Conservation (phyloP, 2,329 filamentous ascomycete genomes). For the Fusarium mangiferae region DNA sequence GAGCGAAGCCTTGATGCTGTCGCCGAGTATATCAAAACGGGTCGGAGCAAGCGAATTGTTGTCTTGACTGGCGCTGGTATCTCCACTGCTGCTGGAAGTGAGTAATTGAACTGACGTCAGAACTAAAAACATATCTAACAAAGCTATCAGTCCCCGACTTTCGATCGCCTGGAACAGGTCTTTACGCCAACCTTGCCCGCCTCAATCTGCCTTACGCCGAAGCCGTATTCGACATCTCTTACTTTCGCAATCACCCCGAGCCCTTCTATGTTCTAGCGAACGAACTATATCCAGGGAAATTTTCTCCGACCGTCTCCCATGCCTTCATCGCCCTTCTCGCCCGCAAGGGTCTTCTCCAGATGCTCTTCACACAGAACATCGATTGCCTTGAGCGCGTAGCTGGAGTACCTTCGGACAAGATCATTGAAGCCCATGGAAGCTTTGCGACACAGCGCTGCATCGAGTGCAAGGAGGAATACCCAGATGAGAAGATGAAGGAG, state of each 20-base stretch:
- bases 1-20: conserved; percentile 77
- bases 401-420: conserved; percentile 81
- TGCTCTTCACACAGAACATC: conserved; percentile 97
- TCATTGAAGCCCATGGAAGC: conserved; percentile 94
- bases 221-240: conserved; percentile 92
- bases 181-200: conserved; percentile 91
- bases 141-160: conserved; percentile 83
- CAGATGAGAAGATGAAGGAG: conserved; percentile 77
- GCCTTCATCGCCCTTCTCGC: conserved; percentile 87
- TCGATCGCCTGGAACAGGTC: conserved; percentile 88
- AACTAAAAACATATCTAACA: conserved; percentile 5
- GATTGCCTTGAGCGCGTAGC: conserved; percentile 92
- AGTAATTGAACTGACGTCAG: not conserved
- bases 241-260: conserved; percentile 83
- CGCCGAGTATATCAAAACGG: conserved; percentile 82
- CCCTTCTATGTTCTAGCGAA: conserved; percentile 94
- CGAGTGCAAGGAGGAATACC: conserved; percentile 80
- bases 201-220: conserved; percentile 89
- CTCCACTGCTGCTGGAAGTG: conserved; percentile 76
- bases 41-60: conserved; percentile 75
- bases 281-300: conserved; percentile 92
- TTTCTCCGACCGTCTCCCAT: conserved; percentile 88
- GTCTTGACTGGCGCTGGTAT: conserved; percentile 94
- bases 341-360: conserved; percentile 79
- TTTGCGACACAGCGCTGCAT: conserved; percentile 94